Evolutionary conservation across 192 early-diverging fungal genomes (phyloP).

Genomic region (Coemansia sp.): DNA sequence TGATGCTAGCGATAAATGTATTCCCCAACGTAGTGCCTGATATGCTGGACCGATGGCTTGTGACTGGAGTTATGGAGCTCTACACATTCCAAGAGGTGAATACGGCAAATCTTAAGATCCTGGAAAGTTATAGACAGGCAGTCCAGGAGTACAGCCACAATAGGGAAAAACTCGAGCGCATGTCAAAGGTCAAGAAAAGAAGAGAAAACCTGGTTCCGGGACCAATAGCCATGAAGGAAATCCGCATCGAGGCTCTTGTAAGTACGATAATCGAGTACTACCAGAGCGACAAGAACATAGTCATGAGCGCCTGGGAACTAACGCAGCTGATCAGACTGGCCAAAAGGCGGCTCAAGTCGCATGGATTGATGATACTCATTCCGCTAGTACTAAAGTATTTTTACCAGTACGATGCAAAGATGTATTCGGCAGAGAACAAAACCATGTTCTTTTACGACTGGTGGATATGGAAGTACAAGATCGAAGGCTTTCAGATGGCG

Average conservation of each 20-base stretch:
- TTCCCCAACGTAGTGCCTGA: constrained; percentile 8
- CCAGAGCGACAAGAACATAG: background rate
- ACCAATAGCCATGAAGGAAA: background rate
- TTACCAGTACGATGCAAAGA: background rate
- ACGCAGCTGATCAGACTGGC: background rate
- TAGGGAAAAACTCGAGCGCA: background rate
- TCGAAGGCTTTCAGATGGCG: background rate
- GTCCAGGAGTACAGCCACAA: background rate
- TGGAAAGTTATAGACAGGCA: background rate
- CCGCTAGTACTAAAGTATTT: constrained; percentile 1
- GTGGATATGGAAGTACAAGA: background rate
- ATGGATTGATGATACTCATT: background rate
- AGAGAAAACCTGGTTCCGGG: background rate
- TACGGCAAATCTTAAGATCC: background rate
- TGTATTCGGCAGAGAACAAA: background rate
- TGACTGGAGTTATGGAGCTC: constrained; percentile 3
- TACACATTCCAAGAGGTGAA: background rate
- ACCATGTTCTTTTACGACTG: background rate
- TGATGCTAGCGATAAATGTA: constrained; percentile 16
- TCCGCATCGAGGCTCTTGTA: background rate
- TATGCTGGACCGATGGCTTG: constrained; percentile 23
- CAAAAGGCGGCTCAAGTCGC: background rate
- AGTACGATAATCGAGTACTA: background rate
- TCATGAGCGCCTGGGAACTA: background rate
- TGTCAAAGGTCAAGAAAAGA: background rate